Evolutionary conservation across 1,284 basidiomycete species (phyloP).

Genomic region (Golubevia sp.): DNA sequence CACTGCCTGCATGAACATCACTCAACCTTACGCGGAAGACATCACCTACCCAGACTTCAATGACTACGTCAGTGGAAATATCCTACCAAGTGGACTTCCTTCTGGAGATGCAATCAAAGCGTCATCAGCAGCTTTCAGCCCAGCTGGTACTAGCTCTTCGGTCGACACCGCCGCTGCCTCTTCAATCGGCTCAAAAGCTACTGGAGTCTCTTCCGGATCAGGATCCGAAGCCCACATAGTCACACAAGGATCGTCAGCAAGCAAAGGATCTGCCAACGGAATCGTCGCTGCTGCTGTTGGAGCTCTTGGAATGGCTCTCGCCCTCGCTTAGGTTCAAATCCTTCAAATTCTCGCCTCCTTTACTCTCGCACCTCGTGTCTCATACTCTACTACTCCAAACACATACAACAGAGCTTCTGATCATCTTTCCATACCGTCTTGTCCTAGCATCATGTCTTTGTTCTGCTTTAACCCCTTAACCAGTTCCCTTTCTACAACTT

Average conservation of each 20-base stretch:
- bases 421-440: no score
- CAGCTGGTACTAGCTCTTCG: not conserved
- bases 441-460: no score
- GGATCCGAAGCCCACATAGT: no score
- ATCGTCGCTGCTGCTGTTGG: not conserved
- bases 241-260: not conserved
- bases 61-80: slow-evolving; percentile 38
- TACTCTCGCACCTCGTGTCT: no score
- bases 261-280: not conserved
- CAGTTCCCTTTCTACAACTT: no score
- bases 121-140: not conserved
- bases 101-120: slow-evolving; percentile 20
- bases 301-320: not conserved
- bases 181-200: not conserved
- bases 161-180: slow-evolving; percentile 2
- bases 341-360: no score
- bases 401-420: no score
- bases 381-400: no score
- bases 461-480: no score
- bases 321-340: not conserved
- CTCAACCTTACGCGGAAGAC: slow-evolving; percentile 39
- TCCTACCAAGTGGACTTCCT: slow-evolving; percentile 34
- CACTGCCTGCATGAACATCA: slow-evolving; percentile 52
- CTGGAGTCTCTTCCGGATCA: no score
- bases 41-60: slow-evolving; percentile 46